Base-by-base conservation (phyloP, 1,284 basidiomycete species). In the Rhodotorula sp. region DNA sequence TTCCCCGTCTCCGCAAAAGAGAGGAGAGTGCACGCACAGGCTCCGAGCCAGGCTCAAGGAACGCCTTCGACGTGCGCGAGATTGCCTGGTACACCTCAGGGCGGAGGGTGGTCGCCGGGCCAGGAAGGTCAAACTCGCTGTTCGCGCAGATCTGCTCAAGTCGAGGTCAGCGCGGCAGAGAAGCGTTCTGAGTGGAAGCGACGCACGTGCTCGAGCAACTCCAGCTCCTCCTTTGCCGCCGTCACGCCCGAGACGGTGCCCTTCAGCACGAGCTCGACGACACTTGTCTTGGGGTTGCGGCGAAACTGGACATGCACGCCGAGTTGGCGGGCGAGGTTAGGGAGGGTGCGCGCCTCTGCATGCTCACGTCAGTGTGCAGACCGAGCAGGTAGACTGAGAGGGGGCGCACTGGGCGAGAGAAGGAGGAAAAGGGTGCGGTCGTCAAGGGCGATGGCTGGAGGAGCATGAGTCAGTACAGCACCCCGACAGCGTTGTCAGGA, bases 1-100 rank as follows among this genome's bases (percentile, higher is more conserved):
- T 12, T 3, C 19, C 22, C 4, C 51, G n/a, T 21, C 3, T 22
- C 3, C 36, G 48, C 29, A 19, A 32, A 15, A 36, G 39, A 10
- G 6, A 27, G 55, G 4, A 5, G 19, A 15, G 44, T 19, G 10
- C 7, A 61, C 64, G 29, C 10, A 69, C 71, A 19, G 62, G 46
- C 32, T 46, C 39, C 3, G 62, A 44, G 2, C 53, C 62, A 3
- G 73, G 71, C 32, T 68, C 69, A 29, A 76, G 55, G 61, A 58
- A 76, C 17, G 60, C 63, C 58, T 76, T 76, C 25, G 63, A 27
- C 6, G 57, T 27, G 10, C 65, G 61, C 21, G 69, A 71, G 32
- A 73, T 56, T 17, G 71, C 57, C n/a, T 76, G 74, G 34, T 69
- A 76, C 8, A 76, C 62, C 39, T 76, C 71, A 21, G 71, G 72